Evolutionary conservation across 345 rosid genomes (phyloP), one percentile per base, ranked within the genome.

Genomic region (Iberis pinnata): DNA sequence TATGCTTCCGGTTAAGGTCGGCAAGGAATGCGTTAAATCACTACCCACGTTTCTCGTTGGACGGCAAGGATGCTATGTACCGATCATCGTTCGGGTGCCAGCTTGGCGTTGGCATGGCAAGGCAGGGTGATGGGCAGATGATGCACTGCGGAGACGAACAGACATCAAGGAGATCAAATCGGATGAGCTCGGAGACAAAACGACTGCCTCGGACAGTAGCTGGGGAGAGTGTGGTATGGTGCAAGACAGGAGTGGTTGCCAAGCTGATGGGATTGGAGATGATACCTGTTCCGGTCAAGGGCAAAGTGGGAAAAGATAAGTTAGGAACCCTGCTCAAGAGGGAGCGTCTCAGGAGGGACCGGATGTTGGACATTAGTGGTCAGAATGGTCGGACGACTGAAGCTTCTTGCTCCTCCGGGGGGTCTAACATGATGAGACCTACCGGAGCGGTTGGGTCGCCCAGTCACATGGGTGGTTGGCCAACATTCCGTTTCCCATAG

Each of bases 21-120:
- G 97, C 97, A 1, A 77, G 89, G 65, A 80, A 80, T 43, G 97
- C 95, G 0, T 51, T 89, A 77, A 84, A 82, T 63, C 90, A 89
- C 62, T 86, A 89, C 73, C 97, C 97, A 22, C 80, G 97, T 1
- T 89, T 89, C 61, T 89, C 97, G 0, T 78, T 89, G 0, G 97
- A 89, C 15, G 97, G 96, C 7, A 86, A 73, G 69, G 97, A 89
- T 41, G 88, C 97, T 4, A 86, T 83, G 96, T 86, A 89, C 53
- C 66, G 85, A 17, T 86, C 86, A 9, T 89, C 97, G 0, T 89
- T 89, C 57, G 51, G 65, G 49, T 35, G 59, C 48, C 70, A 43
- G 15, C 53, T 58, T 18, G 78, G 75, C 58, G 7, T 48, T 32
- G 61, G 47, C 17, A 9, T 59, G 60, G 52, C 33, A 7, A 52